Base-by-base conservation (phyloP, 2,329 filamentous ascomycete genomes). In the Lecanosticta acicola region DNA sequence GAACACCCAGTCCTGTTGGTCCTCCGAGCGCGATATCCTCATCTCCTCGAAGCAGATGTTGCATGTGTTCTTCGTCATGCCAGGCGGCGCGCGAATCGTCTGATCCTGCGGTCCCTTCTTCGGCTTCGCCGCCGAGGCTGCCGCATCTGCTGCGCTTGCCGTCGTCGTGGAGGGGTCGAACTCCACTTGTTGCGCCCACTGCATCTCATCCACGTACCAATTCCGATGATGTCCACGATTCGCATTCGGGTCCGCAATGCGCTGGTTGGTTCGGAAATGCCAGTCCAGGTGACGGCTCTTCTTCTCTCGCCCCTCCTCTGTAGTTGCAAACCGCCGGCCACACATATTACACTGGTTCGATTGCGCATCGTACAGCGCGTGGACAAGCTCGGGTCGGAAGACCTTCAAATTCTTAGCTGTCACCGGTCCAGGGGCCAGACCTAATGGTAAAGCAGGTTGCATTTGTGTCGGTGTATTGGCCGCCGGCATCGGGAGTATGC, bases 11-110 rank as follows among this genome's bases (percentile, higher is more conserved):
- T 98, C 91, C 67, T 97, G 89, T 14, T 85, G 86, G 52, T 94
- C 88, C 58, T 94, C 88, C 4, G 91, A 82, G 85, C 89, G 97
- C 54, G 85, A 85, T 55, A 86, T 88, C 69, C 94, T 85, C 59
- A 98, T 97, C 55, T 85, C 85, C 64, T 98, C 93, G 66, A 95
- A 90, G 66, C 93, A 97, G 57, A 98, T 94, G 1, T 89, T 88
- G 61, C 93, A 98, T 13, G 80, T 84, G 62, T 88, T 90, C 48
- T 84, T 79, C 19, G 85, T 75, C 19, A 80, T 77, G 14, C 81
- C 78, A 41, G 90, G 85, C 0, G 91, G 93, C 1, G 93, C 90
- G 2, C 83, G 80, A 10, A 98, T 85, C 64, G 86, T 95, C 57
- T 83, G 78, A 46, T 78, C 74, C 40, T 79, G 75, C 0, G 81